These are phyloP conservation scores for Borovskyia barvae DNA, from an alignment of 208 protist species.

Conservation along the genomic window DNA sequence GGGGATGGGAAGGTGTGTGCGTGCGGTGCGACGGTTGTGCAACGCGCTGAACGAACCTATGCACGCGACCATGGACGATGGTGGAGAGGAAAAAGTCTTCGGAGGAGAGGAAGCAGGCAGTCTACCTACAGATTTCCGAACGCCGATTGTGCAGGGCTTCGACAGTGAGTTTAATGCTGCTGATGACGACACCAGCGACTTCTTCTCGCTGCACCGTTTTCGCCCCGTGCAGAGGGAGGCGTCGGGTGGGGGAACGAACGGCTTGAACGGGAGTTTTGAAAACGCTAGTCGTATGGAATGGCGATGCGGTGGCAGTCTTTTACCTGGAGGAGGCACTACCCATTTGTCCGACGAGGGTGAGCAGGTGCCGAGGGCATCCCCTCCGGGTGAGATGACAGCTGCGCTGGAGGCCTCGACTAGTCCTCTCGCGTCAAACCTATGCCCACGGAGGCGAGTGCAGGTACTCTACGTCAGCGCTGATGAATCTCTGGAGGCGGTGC, in stretches of 20 bases:
- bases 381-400: background rate
- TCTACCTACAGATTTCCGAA: background rate
- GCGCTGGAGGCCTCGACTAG: too few relatives aligned
- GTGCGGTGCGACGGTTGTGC: slow-evolving; percentile 30
- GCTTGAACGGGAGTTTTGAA: slow-evolving; percentile 2
- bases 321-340: too few relatives aligned
- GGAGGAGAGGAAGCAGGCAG: background rate
- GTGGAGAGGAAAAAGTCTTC: background rate
- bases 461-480: slow-evolving; percentile 71
- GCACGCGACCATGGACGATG: background rate
- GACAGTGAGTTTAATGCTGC: background rate
- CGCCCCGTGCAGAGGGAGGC: background rate
- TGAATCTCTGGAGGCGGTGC: slow-evolving; percentile 30
- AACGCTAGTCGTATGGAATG: too few relatives aligned
- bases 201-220: slow-evolving; percentile 12
- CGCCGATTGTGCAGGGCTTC: background rate
- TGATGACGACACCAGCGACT: slow-evolving; percentile 13
- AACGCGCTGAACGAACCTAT: slow-evolving; percentile 15
- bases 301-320: too few relatives aligned
- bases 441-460: slow-evolving; percentile 23
- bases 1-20: slow-evolving; percentile 28
- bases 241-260: background rate
- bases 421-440: background rate
- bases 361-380: slow-evolving; percentile 11
- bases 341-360: slow-evolving; percentile 7